Conservation (phyloP, 495 filamentous ascomycete species). For the Penicillium angulare region DNA sequence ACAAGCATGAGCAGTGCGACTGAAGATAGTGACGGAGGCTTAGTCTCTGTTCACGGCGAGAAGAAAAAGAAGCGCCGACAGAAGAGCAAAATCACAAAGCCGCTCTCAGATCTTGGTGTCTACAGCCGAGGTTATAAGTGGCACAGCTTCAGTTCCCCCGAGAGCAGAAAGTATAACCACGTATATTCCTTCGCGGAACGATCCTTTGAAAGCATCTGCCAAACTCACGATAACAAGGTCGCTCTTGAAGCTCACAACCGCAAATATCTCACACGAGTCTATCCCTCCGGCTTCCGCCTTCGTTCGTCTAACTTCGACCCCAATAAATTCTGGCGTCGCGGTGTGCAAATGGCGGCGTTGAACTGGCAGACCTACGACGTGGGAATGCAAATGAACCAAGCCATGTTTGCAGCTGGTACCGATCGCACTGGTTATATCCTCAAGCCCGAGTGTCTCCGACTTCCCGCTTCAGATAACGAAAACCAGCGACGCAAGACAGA, state of each 20-base stretch:
- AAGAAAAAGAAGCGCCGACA: constrained; percentile 53
- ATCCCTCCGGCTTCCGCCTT: constrained; percentile 77
- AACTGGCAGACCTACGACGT: constrained; percentile 99
- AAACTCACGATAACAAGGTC: constrained; percentile 66
- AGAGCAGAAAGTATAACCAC: constrained; percentile 85
- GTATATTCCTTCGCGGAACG: constrained; percentile 90
- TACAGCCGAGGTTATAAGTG: constrained; percentile 89
- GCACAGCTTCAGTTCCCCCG: constrained; percentile 65
- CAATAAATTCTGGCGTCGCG: constrained; percentile 85
- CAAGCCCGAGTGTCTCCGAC: constrained; percentile 81
- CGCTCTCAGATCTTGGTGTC: constrained; percentile 81
- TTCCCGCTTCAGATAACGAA: constrained; percentile 48
- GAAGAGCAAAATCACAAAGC: constrained; percentile 81
- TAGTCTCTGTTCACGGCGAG: constrained; percentile 42
- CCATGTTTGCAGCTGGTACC: constrained; percentile 93
- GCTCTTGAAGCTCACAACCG: constrained; percentile 86
- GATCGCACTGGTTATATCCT: constrained; percentile 90
- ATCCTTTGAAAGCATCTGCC: constrained; percentile 74
- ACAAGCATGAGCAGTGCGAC: constrained; percentile 59
- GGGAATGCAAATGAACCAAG: constrained; percentile 91
- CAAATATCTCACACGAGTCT: constrained; percentile 88
- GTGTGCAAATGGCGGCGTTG: constrained; percentile 93
- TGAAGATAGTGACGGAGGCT: constrained; percentile 60
- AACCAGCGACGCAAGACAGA: constrained; percentile 41
- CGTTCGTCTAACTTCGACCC: constrained; percentile 92